phyloP scores from a whole-genome alignment of 176 grass and related monocot species.

The Cenchrus purpureus region DNA sequence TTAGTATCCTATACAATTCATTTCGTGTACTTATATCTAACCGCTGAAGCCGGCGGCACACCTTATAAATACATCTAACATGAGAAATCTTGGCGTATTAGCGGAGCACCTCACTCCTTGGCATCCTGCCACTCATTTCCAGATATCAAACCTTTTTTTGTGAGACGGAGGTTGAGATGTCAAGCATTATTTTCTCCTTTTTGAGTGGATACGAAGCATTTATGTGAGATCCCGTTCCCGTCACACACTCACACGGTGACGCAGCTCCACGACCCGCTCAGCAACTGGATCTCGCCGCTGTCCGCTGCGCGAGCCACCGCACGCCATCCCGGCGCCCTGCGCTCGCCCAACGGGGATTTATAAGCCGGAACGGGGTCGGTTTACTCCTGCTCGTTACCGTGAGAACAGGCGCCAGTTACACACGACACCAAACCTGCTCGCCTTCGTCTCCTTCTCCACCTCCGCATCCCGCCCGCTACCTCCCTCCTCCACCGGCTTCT shows the following conservation, averaged over 20 bases:
- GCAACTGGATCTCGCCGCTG: slow-evolving; percentile 4
- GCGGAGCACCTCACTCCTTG: background rate
- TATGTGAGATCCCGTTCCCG: slow-evolving; percentile 11
- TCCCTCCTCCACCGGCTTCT: background rate
- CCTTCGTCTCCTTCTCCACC: background rate
- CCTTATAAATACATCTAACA: background rate
- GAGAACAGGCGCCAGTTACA: slow-evolving; percentile 28
- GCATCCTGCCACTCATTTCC: background rate
- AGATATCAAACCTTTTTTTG: background rate
- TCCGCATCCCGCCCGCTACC: background rate
- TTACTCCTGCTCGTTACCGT: slow-evolving; percentile 27
- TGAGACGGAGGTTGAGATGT: background rate
- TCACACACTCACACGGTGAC: background rate
- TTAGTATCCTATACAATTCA: no score
- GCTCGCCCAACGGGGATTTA: slow-evolving; percentile 39
- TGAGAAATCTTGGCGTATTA: background rate
- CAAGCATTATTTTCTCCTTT: background rate
- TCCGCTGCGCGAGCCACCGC: background rate
- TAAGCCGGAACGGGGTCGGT: slow-evolving; percentile 16
- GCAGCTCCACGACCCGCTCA: background rate
- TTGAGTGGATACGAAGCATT: background rate
- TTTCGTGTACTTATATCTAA: background rate
- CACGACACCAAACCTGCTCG: slow-evolving; percentile 1
- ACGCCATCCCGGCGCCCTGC: background rate
- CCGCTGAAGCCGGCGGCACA: background rate